phyloP scores from a whole-genome alignment of 2,329 filamentous ascomycete genomes.

The Colletotrichum falcatum region DNA sequence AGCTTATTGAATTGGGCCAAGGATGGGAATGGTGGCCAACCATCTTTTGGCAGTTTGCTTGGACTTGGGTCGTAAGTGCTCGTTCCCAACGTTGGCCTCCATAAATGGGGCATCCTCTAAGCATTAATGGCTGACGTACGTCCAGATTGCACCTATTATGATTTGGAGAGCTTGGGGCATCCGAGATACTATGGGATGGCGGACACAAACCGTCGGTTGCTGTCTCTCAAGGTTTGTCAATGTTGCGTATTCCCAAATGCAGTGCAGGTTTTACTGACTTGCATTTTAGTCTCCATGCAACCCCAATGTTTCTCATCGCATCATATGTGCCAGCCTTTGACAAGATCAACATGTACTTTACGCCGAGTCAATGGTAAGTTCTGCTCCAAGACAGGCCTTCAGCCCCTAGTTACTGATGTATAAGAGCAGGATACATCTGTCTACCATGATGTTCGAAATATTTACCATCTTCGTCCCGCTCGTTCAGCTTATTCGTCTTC shows the following conservation, averaged over 20 bases:
- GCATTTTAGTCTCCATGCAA: slow-evolving; percentile 60
- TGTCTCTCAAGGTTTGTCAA: slow-evolving; percentile 48
- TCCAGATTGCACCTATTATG: slow-evolving; percentile 60
- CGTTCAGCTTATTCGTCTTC: slow-evolving; percentile 46
- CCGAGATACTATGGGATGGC: slow-evolving; percentile 68
- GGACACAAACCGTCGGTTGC: slow-evolving; percentile 62
- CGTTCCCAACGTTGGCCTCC: too few species aligned
- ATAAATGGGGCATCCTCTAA: not conserved
- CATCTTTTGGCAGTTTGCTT: slow-evolving; percentile 66
- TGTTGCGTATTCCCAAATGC: not conserved
- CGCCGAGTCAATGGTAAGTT: slow-evolving; percentile 64
- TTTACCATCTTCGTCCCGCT: slow-evolving; percentile 66
- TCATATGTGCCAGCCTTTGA: slow-evolving; percentile 54
- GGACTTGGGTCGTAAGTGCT: slow-evolving; percentile 60
- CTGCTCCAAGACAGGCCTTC: not conserved
- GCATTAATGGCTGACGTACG: not conserved
- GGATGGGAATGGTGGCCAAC: slow-evolving; percentile 73
- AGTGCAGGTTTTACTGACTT: slow-evolving; percentile 18
- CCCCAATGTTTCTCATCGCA: slow-evolving; percentile 68
- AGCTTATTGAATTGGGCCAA: slow-evolving; percentile 54
- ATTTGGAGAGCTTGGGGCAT: slow-evolving; percentile 66
- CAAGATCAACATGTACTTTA: slow-evolving; percentile 59
- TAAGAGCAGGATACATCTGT: slow-evolving; percentile 59
- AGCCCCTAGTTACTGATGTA: slow-evolving; percentile 43
- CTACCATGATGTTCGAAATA: slow-evolving; percentile 66